Evolutionary conservation across 1,284 basidiomycete species (phyloP), one percentile per base, ranked within the genome.

Genomic region (Ceratobasidium sp.): DNA sequence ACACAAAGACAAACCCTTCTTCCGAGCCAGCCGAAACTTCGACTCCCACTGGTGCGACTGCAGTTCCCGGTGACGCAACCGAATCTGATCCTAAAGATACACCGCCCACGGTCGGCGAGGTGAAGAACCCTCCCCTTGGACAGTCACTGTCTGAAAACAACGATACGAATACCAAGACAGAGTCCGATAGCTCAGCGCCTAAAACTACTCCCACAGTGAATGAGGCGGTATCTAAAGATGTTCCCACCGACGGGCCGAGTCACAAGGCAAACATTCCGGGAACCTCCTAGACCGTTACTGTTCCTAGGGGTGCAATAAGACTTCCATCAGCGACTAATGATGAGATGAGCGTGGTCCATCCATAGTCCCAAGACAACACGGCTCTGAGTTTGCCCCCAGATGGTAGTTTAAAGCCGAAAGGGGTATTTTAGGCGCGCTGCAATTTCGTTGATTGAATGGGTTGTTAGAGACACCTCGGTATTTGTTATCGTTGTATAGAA

Each of bases 291-390:
- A 52, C 62, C 53, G 62, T 56, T 67, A 39, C 42, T 49, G 19
- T 33, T 62, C 42, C 62, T 29, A 56, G 16, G 11, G 52, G 42
- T 29, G 39, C 19, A 19, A 42, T 39, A 13, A 39, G 53, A 30
- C 50, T 54, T 46, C 52, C 60, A 66, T 66, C 60, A 66, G 60
- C 25, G 41, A 53, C 62, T 56, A 42, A 67, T 56, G 53, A 30
- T 29, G 36, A 36, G 49, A 56, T 47, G 52, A 36, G 27, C 9
- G 16, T 16, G 7, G 19, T 36, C 29, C 11, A 30, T 49, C n/a
- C 19, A 50, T 30, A n/a, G 42, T 27, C 41, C 53, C 42, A 19
- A 53, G 14, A 33, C 53, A 42, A 67, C 52, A 39, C 36, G 16
- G 54, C 36, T 14, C 36, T 19, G 1, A 56, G 23, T 56, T 11